Base-by-base conservation (phyloP, 495 filamentous ascomycete genomes). In the Lasiosphaeriaceae sp. region DNA sequence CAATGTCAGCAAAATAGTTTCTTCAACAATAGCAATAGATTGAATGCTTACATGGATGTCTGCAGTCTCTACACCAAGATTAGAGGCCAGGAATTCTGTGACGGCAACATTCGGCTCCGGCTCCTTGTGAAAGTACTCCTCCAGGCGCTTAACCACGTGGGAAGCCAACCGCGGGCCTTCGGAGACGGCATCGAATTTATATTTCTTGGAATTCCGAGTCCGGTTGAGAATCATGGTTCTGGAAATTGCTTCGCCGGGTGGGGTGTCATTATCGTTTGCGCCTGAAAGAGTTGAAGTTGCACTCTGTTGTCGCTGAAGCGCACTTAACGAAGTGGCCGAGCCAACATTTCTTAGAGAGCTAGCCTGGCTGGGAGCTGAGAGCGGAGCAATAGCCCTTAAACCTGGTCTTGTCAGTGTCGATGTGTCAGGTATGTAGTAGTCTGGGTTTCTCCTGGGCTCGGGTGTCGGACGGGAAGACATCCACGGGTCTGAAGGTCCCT, bases 41-140 rank as follows among this genome's bases (percentile, higher is more conserved):
- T 31, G 4, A 55, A 4, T 31, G 3, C 64, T 53, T 57, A 67
- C 59, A 37, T 62, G 53, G 31, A 78, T 62, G 49, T 74, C 70
- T 1, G 63, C 57, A 3, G 64, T 69, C 35, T 76, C 73, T 14
- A 73, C 69, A 8, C 71, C 70, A 8, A 75, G 61, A n/a, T 64
- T 75, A 1, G 73, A 76, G 4, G 76, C 71, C 14, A 77, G 50
- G 56, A 73, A 68, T 50, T 74, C 72, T 2, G 64, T 73, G 22
- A 70, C 63, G 8, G 61, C 68, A 29, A 70, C 58, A 19, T 56
- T 74, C 5, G 76, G 76, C 2, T 66, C 61, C 1, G 70, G 63
- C 21, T 77, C 71, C 44, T 54, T 61, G 6, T 67, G 64, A 56
- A 74, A 79, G 50, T 71, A 78, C n/a, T 73, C 70, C 39, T 79